Base-by-base conservation (phyloP, 2,329 filamentous ascomycete genomes). In the Madurella mycetomatis region DNA sequence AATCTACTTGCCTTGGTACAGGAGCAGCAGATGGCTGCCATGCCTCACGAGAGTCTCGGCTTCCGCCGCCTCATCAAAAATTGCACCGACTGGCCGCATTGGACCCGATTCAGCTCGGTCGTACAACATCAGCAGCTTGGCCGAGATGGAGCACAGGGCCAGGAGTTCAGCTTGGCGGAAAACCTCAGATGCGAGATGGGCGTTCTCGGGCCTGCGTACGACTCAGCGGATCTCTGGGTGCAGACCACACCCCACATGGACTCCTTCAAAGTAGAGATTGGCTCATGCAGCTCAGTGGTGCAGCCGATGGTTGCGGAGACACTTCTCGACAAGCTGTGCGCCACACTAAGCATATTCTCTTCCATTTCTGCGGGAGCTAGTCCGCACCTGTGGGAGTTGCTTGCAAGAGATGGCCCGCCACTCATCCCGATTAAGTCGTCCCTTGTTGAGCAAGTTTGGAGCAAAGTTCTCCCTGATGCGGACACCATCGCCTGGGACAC, bases 11-110 rank as follows among this genome's bases (percentile, higher is more conserved):
- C 56, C 2, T 31, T 49, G 2, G 49, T 66, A 0, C 64, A 64
- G 41, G 44, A 57, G 9, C 53, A 62, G 16, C 55, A 58, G 34
- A 40, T 48, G 41, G 49, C 49, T 2, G 48, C 48, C 40, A 52
- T 54, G 52, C 46, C 62, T 0, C 60, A 65, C 51, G 68, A 69
- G 46, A 60, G 42, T 17, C 55, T 69, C 2, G 67, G 66, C 9
- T 68, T 68, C 61, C 56, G 62, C 7, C 57, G 66, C 19, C 64
- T 70, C 19, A 60, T 67, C 30, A 56, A 66, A 37, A 41, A 62
- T 15, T 68, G 67, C 60, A 70, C 67, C 11, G 50, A 65, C 37
- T 70, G 66, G 68, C 62, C 67, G 5, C 43, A 56, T 19, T 61
- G 61, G 53, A 66, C 64, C 15, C 59, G 60, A 31, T 67, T 67